Evolutionary conservation across 2,329 filamentous ascomycete genomes (phyloP).

Genomic region (Sclerotinia spermophila): DNA sequence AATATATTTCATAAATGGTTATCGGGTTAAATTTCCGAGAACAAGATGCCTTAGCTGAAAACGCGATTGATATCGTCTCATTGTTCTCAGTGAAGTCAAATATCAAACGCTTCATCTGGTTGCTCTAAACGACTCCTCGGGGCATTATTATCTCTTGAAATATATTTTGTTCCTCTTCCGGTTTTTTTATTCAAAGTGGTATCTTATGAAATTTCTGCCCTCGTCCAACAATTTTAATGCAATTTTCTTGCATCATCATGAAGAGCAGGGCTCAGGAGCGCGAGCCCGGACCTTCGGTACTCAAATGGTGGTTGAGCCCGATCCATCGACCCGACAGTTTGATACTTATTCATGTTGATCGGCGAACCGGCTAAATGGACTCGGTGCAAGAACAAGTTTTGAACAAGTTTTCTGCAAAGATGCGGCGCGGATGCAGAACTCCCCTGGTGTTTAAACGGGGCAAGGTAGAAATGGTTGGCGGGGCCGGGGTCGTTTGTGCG

Average conservation of each 20-base stretch:
- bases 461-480: not conserved
- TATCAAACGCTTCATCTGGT: not conserved
- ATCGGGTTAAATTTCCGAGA: not conserved
- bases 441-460: not conserved
- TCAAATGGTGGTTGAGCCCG: not conserved
- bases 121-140: not conserved
- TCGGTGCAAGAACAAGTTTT: not conserved
- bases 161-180: not conserved
- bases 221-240: not conserved
- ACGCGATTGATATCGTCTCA: not conserved
- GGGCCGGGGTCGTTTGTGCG: not conserved
- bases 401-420: not conserved
- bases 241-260: not conserved
- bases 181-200: not conserved
- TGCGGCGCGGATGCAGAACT: not conserved
- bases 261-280: not conserved
- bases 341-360: not conserved
- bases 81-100: not conserved
- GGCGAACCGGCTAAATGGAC: not conserved
- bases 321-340: constrained; percentile 3
- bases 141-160: not conserved
- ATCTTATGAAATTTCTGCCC: not conserved
- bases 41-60: not conserved
- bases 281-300: not conserved
- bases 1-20: not conserved